Evolutionary conservation across 1,284 basidiomycete species (phyloP).

Genomic region (Papiliotrema flavescens): DNA sequence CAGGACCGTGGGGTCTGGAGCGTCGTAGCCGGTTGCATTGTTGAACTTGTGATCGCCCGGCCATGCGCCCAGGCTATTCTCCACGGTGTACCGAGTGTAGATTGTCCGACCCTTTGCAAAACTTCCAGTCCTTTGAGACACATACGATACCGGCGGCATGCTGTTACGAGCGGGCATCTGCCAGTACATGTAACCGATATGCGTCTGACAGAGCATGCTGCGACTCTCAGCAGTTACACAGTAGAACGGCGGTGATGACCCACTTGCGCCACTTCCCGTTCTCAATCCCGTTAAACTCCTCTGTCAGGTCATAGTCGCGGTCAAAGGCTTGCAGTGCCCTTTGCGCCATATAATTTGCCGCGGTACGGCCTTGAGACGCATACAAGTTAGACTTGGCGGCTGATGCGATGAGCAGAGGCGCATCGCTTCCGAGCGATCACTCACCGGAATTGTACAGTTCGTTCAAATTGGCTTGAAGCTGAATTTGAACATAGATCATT

Average conservation of each 20-base stretch:
- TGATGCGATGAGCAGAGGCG: neutral
- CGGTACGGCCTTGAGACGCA: constrained; percentile 61
- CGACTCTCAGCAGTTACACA: neutral
- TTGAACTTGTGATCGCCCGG: constrained; percentile 38
- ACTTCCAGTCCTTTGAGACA: neutral
- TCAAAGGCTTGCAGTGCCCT: constrained; percentile 51
- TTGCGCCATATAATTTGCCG: constrained; percentile 59
- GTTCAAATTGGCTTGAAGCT: constrained; percentile 51
- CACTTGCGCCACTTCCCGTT: constrained; percentile 52
- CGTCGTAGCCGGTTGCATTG: constrained; percentile 55
- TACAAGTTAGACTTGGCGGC: constrained; percentile 57
- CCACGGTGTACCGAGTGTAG: constrained; percentile 62
- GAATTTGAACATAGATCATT: constrained; percentile 62
- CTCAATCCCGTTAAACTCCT: constrained; percentile 59
- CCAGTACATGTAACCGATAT: constrained; percentile 55
- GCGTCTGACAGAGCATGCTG: constrained; percentile 65
- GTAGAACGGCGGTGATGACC: constrained; percentile 1
- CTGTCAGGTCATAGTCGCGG: constrained; percentile 25
- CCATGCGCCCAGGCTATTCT: constrained; percentile 55
- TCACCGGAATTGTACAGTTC: constrained; percentile 60
- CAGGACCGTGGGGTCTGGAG: constrained; percentile 54
- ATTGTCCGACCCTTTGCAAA: constrained; percentile 48
- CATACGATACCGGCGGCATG: constrained; percentile 21
- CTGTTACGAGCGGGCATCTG: constrained; percentile 64
- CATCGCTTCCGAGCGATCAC: neutral